Evolutionary conservation across 306 rosid species (phyloP).

Genomic region (Erythrophleum fordii): DNA sequence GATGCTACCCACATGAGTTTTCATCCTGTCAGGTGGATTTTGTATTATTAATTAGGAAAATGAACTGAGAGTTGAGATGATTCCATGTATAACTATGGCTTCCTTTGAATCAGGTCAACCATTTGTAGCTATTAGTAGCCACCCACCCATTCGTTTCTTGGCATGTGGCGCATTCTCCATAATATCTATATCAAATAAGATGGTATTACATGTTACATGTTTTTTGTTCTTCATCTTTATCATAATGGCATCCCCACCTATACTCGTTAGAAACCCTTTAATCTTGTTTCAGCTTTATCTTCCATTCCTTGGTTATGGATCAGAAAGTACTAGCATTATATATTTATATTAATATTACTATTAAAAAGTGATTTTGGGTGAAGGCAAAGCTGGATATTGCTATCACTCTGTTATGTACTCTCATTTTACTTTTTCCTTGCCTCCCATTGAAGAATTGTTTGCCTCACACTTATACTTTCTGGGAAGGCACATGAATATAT

Average conservation of each 20-base stretch:
- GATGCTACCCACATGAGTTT: conserved; percentile 28
- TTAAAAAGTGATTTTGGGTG: background rate
- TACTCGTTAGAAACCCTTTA: too few relatives aligned
- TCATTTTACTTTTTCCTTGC: background rate
- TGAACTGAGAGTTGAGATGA: conserved; percentile 35
- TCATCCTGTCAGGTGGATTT: conserved; percentile 32
- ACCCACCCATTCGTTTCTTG: conserved; percentile 21
- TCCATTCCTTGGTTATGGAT: background rate
- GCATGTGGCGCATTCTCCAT: conserved; percentile 30
- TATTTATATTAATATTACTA: too few relatives aligned
- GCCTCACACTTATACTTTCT: background rate
- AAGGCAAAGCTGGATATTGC: conserved; percentile 30
- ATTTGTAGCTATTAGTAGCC: conserved; percentile 41
- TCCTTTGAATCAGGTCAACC: conserved; percentile 34
- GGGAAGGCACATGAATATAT: background rate
- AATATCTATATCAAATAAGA: conserved; percentile 41
- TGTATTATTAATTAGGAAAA: conserved; percentile 17
- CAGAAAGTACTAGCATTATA: background rate
- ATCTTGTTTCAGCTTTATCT: too few relatives aligned
- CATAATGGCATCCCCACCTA: conserved; percentile 24
- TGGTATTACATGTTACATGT: conserved; percentile 5
- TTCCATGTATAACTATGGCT: conserved; percentile 33
- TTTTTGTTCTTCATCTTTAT: conserved; percentile 16
- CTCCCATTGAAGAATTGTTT: background rate
- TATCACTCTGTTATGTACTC: background rate